Evolutionary conservation across 2,329 filamentous ascomycete species (phyloP).

Genomic region (Cladophialophora chaetospira): DNA sequence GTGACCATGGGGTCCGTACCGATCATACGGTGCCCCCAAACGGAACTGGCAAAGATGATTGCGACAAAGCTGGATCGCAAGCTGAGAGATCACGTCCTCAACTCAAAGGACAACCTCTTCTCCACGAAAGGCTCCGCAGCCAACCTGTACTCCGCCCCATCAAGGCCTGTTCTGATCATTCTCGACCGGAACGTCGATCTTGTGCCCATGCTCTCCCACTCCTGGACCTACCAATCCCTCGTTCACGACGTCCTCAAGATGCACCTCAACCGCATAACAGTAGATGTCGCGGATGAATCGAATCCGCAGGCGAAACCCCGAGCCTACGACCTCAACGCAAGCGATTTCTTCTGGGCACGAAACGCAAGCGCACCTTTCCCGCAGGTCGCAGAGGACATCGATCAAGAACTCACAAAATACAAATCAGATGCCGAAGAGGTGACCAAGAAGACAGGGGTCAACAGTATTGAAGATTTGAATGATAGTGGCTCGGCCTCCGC

Average conservation of each 20-base stretch:
- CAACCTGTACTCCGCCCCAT: conserved; percentile 60
- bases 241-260: conserved; percentile 77
- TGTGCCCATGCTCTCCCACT: conserved; percentile 98
- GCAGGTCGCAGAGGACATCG: conserved; percentile 94
- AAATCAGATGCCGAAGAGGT: conserved; percentile 94
- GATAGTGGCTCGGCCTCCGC: conserved; percentile 80
- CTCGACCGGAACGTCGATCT: conserved; percentile 95
- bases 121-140: conserved; percentile 64
- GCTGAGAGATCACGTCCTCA: conserved; percentile 91
- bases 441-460: conserved; percentile 91
- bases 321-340: conserved; percentile 83
- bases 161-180: conserved; percentile 85
- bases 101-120: conserved; percentile 97
- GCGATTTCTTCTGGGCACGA: conserved; percentile 95
- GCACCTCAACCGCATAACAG: conserved; percentile 89
- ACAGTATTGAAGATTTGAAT: conserved; percentile 87
- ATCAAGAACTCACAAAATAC: conserved; percentile 88
- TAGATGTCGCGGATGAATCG: conserved; percentile 76
- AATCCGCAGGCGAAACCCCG: conserved; percentile 75
- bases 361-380: conserved; percentile 91
- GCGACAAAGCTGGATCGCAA: conserved; percentile 93
- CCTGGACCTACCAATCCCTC: conserved; percentile 85
- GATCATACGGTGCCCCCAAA: conserved; percentile 91
- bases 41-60: conserved; percentile 90
- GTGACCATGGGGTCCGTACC: conserved; percentile 98